phyloP scores from a whole-genome alignment of 1,284 basidiomycete genomes.

The Fomitopsis betulina region DNA sequence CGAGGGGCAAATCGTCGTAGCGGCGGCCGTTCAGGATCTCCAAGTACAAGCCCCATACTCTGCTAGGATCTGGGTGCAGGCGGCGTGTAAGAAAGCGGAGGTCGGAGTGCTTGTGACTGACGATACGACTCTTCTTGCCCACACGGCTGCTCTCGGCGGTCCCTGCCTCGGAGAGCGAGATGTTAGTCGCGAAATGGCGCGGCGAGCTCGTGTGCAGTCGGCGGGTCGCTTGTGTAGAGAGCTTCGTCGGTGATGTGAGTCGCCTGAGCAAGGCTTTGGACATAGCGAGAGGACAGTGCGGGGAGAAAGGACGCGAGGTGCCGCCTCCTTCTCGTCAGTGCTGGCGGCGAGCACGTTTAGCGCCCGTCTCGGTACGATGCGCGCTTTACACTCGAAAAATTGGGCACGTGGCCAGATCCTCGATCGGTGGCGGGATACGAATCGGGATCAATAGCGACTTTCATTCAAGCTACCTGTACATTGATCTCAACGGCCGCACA shows the following conservation, averaged over 20 bases:
- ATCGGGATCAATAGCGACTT: slow-evolving; percentile 20
- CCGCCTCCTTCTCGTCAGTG: slow-evolving; percentile 1
- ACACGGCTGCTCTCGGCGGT: background rate
- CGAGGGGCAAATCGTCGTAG: slow-evolving; percentile 46
- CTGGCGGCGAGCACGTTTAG: background rate
- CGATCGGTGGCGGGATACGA: background rate
- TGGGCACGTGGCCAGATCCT: slow-evolving; percentile 11
- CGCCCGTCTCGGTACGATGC: background rate
- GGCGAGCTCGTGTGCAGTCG: background rate
- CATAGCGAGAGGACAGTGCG: background rate
- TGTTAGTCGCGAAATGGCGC: background rate
- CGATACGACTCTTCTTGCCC: slow-evolving; percentile 1
- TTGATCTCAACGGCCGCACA: slow-evolving; percentile 3
- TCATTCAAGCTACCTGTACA: slow-evolving; percentile 51
- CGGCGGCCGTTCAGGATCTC: slow-evolving; percentile 48
- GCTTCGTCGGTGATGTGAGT: background rate
- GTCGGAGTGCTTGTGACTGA: slow-evolving; percentile 27
- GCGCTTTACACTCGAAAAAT: slow-evolving; percentile 7
- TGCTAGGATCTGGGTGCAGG: slow-evolving; percentile 34
- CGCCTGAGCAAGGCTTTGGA: background rate
- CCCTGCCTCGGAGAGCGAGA: background rate
- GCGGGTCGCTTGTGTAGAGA: background rate
- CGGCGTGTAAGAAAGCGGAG: slow-evolving; percentile 22
- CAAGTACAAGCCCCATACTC: slow-evolving; percentile 57
- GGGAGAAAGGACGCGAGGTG: background rate